Conservation (phyloP, 2,329 filamentous ascomycete species). For the Arthrobotrys sinensis region DNA sequence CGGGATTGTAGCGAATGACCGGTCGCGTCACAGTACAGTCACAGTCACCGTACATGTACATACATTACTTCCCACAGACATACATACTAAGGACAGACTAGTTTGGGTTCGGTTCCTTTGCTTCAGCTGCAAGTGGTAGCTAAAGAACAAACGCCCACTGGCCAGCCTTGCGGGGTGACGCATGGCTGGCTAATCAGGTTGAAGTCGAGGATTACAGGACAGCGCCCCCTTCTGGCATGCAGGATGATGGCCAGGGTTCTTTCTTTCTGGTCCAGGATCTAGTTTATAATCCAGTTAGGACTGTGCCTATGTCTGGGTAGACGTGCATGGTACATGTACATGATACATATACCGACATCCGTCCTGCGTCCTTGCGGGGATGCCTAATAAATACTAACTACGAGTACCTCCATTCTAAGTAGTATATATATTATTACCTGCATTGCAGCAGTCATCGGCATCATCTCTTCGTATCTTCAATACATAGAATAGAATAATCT, state of each 20-base stretch:
- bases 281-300: not conserved
- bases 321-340: conserved; percentile 2
- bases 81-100: not conserved
- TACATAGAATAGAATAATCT: not conserved
- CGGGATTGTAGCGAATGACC: conserved; percentile 21
- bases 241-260: not conserved
- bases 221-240: conserved; percentile 56
- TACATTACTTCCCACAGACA: no score
- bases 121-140: conserved; percentile 39
- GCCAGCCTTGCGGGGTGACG: conserved; percentile 53
- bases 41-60: conserved; percentile 20
- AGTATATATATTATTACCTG: not conserved
- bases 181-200: conserved; percentile 18
- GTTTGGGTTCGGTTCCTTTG: conserved; percentile 11
- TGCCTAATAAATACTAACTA: not conserved
- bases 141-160: conserved; percentile 12
- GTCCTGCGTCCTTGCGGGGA: conserved; percentile 31
- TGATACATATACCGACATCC: conserved; percentile 10
- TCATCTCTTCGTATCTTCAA: not conserved
- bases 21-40: conserved; percentile 14
- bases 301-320: conserved; percentile 5
- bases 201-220: conserved; percentile 12
- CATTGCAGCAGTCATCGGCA: conserved; percentile 2
- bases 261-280: not conserved
- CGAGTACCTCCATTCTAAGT: not conserved